phyloP scores from a whole-genome alignment of 495 filamentous ascomycete species.

The Penicillium alfredii region DNA sequence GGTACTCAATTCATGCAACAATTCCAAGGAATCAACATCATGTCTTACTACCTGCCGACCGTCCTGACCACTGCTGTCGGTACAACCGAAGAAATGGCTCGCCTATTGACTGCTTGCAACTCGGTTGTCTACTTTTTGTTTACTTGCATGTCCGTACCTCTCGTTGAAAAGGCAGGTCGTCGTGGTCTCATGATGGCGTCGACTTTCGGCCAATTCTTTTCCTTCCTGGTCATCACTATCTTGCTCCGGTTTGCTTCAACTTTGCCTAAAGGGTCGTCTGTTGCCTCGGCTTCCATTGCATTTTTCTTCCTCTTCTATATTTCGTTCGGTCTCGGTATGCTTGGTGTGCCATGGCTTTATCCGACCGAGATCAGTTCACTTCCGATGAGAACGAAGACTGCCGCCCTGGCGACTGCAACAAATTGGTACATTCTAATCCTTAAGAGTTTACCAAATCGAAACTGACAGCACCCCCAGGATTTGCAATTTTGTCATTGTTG shows the following conservation, averaged over 20 bases:
- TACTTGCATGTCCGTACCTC: background rate
- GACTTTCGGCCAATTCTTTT: background rate
- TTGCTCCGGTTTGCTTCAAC: background rate
- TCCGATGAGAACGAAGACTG: background rate
- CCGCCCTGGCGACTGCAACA: background rate
- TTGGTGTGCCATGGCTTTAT: conserved; percentile 28
- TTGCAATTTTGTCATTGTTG: conserved; percentile 46
- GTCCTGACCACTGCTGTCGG: background rate
- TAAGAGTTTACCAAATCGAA: no score
- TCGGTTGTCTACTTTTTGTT: background rate
- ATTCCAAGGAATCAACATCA: background rate
- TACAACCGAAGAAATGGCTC: background rate
- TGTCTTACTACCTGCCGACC: background rate
- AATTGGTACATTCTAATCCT: no score
- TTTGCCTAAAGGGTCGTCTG: no score
- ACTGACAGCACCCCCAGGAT: no score
- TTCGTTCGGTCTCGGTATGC: conserved; percentile 41
- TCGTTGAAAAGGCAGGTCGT: background rate
- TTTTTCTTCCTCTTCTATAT: conserved; percentile 45
- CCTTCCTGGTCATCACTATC: background rate
- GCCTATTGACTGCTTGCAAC: background rate
- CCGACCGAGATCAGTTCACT: background rate
- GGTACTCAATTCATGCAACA: no score
- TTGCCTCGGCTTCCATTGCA: conserved; percentile 31
- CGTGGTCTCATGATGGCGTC: background rate